These are phyloP conservation scores for Hyphopichia burtonii DNA, from an alignment of 1,139 yeast species.

Conservation along the genomic window DNA sequence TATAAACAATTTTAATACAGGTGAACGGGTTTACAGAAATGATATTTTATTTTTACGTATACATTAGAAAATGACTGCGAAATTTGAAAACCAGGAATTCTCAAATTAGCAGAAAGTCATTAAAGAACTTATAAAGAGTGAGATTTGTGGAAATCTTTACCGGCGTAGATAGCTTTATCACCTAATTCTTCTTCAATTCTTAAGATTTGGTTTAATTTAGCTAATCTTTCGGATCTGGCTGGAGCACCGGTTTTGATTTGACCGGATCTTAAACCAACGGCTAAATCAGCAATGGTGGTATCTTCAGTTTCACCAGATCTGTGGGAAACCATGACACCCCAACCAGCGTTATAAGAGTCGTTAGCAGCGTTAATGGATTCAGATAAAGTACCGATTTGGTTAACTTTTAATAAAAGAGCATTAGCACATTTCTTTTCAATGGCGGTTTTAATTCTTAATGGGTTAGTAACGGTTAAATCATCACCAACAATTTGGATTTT, in stretches of 20 bases:
- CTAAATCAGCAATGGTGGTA: conserved; percentile 93
- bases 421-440: conserved; percentile 92
- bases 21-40: too few relatives aligned
- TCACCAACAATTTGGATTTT: conserved; percentile 90
- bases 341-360: conserved; percentile 85
- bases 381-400: conserved; percentile 89
- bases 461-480: conserved; percentile 98
- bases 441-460: conserved; percentile 87
- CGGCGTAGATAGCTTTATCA: conserved; percentile 92
- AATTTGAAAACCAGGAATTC: background rate
- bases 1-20: background rate
- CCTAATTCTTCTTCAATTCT: conserved; percentile 98
- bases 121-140: conserved; percentile 23
- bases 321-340: conserved; percentile 99
- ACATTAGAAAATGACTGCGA: conserved; percentile 1
- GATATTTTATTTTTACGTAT: background rate
- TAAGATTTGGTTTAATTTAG: conserved; percentile 93
- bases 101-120: background rate
- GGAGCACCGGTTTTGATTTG: conserved; percentile 99
- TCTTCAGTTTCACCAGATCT: conserved; percentile 99
- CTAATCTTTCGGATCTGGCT: conserved; percentile 98
- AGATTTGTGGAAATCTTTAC: conserved; percentile 73
- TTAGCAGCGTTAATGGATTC: conserved; percentile 93
- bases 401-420: conserved; percentile 91
- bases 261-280: conserved; percentile 95